Conservation (phyloP, 2,329 filamentous ascomycete genomes). For the Aspergillus sp. region DNA sequence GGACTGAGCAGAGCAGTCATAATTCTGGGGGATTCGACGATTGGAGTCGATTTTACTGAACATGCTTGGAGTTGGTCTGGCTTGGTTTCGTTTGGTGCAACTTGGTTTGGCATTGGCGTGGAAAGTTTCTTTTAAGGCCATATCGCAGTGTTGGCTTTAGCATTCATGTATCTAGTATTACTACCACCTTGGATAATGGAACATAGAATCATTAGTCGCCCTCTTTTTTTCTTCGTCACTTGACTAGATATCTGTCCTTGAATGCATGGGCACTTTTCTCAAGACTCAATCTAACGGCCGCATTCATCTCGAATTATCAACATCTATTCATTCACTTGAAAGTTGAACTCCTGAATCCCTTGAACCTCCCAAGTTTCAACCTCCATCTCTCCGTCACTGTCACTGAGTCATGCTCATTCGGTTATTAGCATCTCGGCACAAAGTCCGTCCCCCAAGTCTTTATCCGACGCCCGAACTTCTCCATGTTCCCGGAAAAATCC, state of each 20-base stretch:
- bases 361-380: too few species aligned
- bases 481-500: too few species aligned
- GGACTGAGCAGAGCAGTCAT: constrained; percentile 10
- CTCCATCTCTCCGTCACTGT: too few species aligned
- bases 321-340: too few species aligned
- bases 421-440: too few species aligned
- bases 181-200: background rate
- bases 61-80: background rate
- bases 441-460: too few species aligned
- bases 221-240: background rate
- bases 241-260: background rate
- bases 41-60: background rate
- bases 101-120: background rate
- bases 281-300: too few species aligned
- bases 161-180: background rate
- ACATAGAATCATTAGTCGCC: background rate
- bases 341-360: too few species aligned
- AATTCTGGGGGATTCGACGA: background rate
- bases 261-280: too few species aligned
- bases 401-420: too few species aligned
- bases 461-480: too few species aligned
- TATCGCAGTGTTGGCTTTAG: background rate
- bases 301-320: too few species aligned
- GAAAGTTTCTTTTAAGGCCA: background rate
- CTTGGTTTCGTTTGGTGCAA: background rate